Conservation (phyloP, 2,329 filamentous ascomycete species). For the Ceratocystis lukuohia region DNA sequence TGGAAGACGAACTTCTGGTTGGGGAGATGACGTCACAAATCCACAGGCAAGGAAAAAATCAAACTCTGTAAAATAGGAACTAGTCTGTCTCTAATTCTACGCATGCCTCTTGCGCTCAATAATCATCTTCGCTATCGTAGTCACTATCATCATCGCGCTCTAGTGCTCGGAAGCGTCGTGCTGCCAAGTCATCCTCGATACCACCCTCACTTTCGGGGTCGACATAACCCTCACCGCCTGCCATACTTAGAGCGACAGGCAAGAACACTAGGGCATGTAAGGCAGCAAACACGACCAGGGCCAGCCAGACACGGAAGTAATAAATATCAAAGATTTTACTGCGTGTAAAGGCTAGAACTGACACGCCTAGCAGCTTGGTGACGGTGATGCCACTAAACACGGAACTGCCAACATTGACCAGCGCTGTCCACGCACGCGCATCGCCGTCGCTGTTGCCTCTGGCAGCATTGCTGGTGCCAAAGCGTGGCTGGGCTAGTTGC, state of each 20-base stretch:
- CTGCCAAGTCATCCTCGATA: conserved; percentile 76
- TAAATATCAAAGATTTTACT: conserved; percentile 99
- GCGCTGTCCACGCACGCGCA: conserved; percentile 77
- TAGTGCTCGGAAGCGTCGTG: conserved; percentile 40
- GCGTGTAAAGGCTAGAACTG: conserved; percentile 81
- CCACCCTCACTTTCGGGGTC: conserved; percentile 81
- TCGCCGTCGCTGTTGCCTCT: conserved; percentile 58
- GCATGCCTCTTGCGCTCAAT: not conserved
- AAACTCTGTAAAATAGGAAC: not conserved
- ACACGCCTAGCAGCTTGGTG: conserved; percentile 86
- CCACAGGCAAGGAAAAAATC: not conserved
- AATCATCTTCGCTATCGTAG: conserved; percentile 7
- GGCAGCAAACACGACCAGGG: conserved; percentile 78
- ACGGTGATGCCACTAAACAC: conserved; percentile 95
- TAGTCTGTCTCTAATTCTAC: not conserved
- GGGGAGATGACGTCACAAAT: not conserved
- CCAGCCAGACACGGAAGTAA: conserved; percentile 94
- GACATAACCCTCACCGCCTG: conserved; percentile 76
- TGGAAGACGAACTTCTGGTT: too few relatives aligned
- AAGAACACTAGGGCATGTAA: conserved; percentile 82
- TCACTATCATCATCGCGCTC: conserved; percentile 14
- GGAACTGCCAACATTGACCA: conserved; percentile 87
- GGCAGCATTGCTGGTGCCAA: conserved; percentile 45
- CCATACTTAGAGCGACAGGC: conserved; percentile 73
- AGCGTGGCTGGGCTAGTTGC: conserved; percentile 35